Base-by-base conservation (phyloP, 495 filamentous ascomycete genomes). In the Hypoxylon fragiforme region DNA sequence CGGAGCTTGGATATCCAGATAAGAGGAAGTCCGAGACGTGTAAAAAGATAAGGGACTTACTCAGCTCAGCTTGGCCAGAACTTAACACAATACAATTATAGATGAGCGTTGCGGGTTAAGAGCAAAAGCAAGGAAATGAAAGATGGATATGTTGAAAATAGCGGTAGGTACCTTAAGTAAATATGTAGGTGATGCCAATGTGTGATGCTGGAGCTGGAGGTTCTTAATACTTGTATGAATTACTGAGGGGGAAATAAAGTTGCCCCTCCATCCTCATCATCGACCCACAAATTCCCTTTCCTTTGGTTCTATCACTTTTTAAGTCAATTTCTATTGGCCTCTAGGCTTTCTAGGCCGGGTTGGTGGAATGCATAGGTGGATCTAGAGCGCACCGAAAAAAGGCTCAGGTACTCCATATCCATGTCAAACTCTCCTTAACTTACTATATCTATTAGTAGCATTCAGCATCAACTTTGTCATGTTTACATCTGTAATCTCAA, bases 211-310 rank as follows among this genome's bases (percentile, higher is more conserved):
- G 9, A 28, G 24, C 4, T 28, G 4, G 9, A 28, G 24, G 24
- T 28, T 9, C 24, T 28, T 28, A 9, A 9, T 28, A n/a, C 24
- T 28, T 28, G 9, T 28, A 28, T 43, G 49, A 57, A 57, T 51
- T 21, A 46, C 50, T 47, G 44, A 38, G 57, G 59, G 57, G 59
- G 59, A 53, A 52, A 48, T 57, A 61, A 34, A 55, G 19, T 4
- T 62, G 44, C 59, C 58, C 58, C 53, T 62, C 58, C 58, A 62
- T 62, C 47, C 38, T 37, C 58, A 62, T 62, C 47, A 31, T 37
- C 22, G 47, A 19, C 36, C 58, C 58, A 57, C 53, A 32, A 13
- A 24, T 40, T 36, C 19, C 20, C 19, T 15, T 54, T 42, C 41
- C 20, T 47, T 43, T 46, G 42, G 51, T 44, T 44, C 22, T 5